Conservation (phyloP, 2,329 filamentous ascomycete species). For the Dryadomyces sulphureus region DNA sequence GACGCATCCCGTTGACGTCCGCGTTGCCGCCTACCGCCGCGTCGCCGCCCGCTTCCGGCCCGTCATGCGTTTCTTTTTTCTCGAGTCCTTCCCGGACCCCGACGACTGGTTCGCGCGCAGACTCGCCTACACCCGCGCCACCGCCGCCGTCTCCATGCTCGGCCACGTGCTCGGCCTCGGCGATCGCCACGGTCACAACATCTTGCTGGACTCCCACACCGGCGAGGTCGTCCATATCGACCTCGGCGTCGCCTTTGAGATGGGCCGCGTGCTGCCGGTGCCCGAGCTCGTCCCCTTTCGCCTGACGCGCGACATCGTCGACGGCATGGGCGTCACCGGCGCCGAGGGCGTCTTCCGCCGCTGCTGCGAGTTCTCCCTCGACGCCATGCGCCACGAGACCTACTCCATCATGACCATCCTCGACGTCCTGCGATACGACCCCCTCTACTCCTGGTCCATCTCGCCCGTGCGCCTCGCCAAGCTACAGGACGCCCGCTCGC, state of each 20-base stretch:
- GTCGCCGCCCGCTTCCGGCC: conserved; percentile 76
- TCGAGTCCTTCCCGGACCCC: conserved; percentile 83
- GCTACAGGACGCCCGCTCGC: conserved; percentile 41
- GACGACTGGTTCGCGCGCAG: conserved; percentile 91
- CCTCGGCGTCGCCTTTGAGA: conserved; percentile 91
- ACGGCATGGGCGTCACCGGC: conserved; percentile 90
- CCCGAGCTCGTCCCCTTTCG: conserved; percentile 95
- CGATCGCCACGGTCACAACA: conserved; percentile 93
- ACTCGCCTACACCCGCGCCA: conserved; percentile 82
- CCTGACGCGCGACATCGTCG: conserved; percentile 83
- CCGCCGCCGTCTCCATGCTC: conserved; percentile 87
- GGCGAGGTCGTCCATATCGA: conserved; percentile 97
- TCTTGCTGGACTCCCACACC: conserved; percentile 74
- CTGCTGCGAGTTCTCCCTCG: conserved; percentile 96
- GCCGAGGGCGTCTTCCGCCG: conserved; percentile 93
- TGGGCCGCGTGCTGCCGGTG: conserved; percentile 84
- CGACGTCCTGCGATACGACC: conserved; percentile 95
- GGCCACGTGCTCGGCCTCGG: conserved; percentile 87
- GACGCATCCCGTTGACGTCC: conserved; percentile 50
- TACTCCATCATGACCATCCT: conserved; percentile 98
- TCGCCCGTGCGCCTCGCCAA: conserved; percentile 53
- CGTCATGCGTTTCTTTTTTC: conserved; percentile 93
- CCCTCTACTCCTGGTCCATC: conserved; percentile 88
- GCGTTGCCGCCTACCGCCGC: conserved; percentile 61
- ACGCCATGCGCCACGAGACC: conserved; percentile 84